These are phyloP conservation scores for Wallacemonas sp. DNA, from an alignment of 208 protist species.

Conservation along the genomic window DNA sequence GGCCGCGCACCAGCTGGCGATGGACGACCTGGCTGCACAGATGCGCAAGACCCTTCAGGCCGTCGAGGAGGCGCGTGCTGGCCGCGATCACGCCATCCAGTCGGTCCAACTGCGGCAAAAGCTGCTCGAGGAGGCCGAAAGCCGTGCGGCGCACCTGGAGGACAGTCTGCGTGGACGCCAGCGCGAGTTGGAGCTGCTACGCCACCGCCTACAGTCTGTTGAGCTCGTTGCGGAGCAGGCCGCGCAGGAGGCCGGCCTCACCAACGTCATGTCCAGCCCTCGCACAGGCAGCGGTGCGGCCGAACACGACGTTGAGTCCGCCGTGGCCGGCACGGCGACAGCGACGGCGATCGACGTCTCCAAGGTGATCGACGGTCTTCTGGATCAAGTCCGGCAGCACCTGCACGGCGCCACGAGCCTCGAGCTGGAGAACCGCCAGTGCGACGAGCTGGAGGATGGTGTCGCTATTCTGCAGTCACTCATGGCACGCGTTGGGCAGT, in stretches of 20 bases:
- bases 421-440: slow-evolving; percentile 35
- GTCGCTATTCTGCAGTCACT: slow-evolving; percentile 29
- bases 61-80: slow-evolving; percentile 41
- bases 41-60: slow-evolving; percentile 36
- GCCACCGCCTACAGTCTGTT: slow-evolving; percentile 32
- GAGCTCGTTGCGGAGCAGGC: slow-evolving; percentile 34
- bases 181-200: slow-evolving; percentile 27
- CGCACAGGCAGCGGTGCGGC: no score
- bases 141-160: slow-evolving; percentile 21
- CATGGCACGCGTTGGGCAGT: slow-evolving; percentile 25
- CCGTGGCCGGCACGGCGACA: no score
- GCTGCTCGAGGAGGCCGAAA: slow-evolving; percentile 35
- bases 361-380: slow-evolving; percentile 39
- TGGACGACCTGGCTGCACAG: slow-evolving; percentile 33
- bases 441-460: slow-evolving; percentile 28
- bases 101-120: slow-evolving; percentile 32
- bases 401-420: slow-evolving; percentile 32
- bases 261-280: no score
- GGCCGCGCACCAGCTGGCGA: slow-evolving; percentile 18
- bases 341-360: slow-evolving; percentile 25
- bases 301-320: no score
- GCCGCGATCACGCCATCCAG: slow-evolving; percentile 47
- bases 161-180: slow-evolving; percentile 26
- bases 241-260: slow-evolving; percentile 36
- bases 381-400: slow-evolving; percentile 34